Conservation (phyloP, 208 protist species). For the Wallacemonas sp. region DNA sequence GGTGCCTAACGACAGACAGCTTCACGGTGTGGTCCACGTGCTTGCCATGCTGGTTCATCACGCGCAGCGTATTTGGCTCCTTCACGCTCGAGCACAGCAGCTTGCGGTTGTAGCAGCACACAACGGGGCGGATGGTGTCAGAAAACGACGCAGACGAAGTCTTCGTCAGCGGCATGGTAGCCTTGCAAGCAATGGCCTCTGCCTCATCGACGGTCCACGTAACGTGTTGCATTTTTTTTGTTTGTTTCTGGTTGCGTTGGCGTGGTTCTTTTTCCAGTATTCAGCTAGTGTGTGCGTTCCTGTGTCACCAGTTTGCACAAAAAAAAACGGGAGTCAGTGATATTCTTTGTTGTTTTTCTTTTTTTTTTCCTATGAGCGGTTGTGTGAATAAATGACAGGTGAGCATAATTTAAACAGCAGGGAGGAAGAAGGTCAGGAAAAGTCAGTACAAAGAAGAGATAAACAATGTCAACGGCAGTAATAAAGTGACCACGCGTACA, state of each 20-base stretch:
- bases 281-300: background rate
- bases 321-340: no score
- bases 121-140: slow-evolving; percentile 38
- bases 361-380: background rate
- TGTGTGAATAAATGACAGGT: background rate
- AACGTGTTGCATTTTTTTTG: slow-evolving; percentile 62
- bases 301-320: no score
- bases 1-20: slow-evolving; percentile 41
- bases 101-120: slow-evolving; percentile 60
- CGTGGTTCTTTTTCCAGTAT: no score
- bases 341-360: slow-evolving; percentile 14
- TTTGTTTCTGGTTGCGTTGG: no score
- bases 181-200: slow-evolving; percentile 58
- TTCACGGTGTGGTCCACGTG: slow-evolving; percentile 63
- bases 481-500: background rate
- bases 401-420: no score
- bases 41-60: slow-evolving; percentile 77
- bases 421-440: no score
- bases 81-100: slow-evolving; percentile 86
- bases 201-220: slow-evolving; percentile 57
- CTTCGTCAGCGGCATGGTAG: slow-evolving; percentile 72
- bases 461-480: background rate
- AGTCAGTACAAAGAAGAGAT: no score
- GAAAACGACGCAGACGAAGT: slow-evolving; percentile 62
- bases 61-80: slow-evolving; percentile 73